Base-by-base conservation (phyloP, 1,139 yeast genomes). In the Suzukiozyma palmioleophila region DNA sequence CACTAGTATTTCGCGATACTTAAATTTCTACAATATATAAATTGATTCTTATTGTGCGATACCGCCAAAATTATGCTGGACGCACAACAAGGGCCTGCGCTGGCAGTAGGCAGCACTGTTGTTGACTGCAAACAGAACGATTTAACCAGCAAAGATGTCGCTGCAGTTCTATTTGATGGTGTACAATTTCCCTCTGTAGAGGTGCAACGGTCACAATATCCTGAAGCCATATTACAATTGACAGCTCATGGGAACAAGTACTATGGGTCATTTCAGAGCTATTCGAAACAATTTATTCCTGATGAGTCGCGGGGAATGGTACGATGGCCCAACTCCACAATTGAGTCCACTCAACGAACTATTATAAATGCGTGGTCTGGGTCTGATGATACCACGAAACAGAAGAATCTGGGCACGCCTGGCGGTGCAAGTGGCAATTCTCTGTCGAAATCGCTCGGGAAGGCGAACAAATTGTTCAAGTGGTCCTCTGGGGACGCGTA, bases 401-500 rank as follows among this genome's bases (percentile, higher is more conserved):
- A 12, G 33, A 34, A 15, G 26, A 26, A 21, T n/a, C 24, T 21
- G 7, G 31, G 31, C 5, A 12, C 31, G 3, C 4, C 16, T 3
- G 14, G 16, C 4, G 14, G 16, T 8, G 31, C 16, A 6, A 24
- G 8, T 11, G 36, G 21, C n/a, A 11, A 36, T 27, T 25, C 37
- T 5, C 7, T 5, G 7, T 18, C 22, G 7, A 41, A 39, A 39
- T 26, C 33, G 35, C 37, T 22, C 38, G 46, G 54, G 10, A 46
- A 57, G 1, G 59, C 66, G n/a, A 64, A 60, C 45, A 62, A 68
- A 13, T 55, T 70, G 34, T 71, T 71, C 43, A 59, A 63, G 36
- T 71, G 77, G 77, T 66, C 75, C 7, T 67, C 75, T 0, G 64
- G 67, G 15, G 75, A 70, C 40, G 57, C 64, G 8, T 67, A 68